Evolutionary conservation across 2,329 filamentous ascomycete species (phyloP).

Genomic region (Tolypocladium amazonense): DNA sequence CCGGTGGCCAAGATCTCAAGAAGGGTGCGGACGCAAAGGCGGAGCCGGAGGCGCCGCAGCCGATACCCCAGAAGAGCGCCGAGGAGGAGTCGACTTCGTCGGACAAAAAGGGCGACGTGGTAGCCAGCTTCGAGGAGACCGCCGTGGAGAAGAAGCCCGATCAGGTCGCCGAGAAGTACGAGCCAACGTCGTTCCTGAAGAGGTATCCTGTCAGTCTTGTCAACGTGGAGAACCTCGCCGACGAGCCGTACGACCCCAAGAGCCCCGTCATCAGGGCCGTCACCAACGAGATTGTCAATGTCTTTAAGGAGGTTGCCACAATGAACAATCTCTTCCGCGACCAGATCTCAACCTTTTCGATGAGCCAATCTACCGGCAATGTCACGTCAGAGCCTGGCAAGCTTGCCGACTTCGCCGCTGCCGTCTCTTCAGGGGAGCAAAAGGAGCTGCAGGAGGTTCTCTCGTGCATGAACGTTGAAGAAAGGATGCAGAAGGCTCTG

Average conservation of each 20-base stretch:
- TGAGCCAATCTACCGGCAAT: slow-evolving; percentile 89
- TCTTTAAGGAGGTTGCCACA: slow-evolving; percentile 92
- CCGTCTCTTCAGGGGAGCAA: slow-evolving; percentile 88
- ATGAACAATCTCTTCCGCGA: slow-evolving; percentile 94
- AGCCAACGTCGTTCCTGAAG: slow-evolving; percentile 82
- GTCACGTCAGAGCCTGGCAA: slow-evolving; percentile 92
- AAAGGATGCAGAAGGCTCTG: slow-evolving; percentile 82
- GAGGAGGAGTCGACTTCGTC: slow-evolving; percentile 37
- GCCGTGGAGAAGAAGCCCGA: slow-evolving; percentile 50
- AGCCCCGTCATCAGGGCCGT: slow-evolving; percentile 82
- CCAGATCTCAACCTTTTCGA: slow-evolving; percentile 93
- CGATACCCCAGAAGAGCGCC: slow-evolving; percentile 42
- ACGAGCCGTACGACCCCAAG: slow-evolving; percentile 84
- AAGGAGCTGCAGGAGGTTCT: slow-evolving; percentile 88
- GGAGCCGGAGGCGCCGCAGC: slow-evolving; percentile 41
- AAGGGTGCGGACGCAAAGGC: slow-evolving; percentile 37
- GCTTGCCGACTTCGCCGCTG: slow-evolving; percentile 91
- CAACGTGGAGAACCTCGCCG: slow-evolving; percentile 84
- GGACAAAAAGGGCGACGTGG: slow-evolving; percentile 84
- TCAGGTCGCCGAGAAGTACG: slow-evolving; percentile 49
- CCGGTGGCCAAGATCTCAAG: slow-evolving; percentile 40
- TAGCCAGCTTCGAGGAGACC: slow-evolving; percentile 90
- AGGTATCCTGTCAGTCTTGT: slow-evolving; percentile 90
- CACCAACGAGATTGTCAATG: slow-evolving; percentile 96
- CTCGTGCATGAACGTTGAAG: slow-evolving; percentile 80